Conservation (phyloP, 805 yeast species). For the Yarrowia sp. region DNA sequence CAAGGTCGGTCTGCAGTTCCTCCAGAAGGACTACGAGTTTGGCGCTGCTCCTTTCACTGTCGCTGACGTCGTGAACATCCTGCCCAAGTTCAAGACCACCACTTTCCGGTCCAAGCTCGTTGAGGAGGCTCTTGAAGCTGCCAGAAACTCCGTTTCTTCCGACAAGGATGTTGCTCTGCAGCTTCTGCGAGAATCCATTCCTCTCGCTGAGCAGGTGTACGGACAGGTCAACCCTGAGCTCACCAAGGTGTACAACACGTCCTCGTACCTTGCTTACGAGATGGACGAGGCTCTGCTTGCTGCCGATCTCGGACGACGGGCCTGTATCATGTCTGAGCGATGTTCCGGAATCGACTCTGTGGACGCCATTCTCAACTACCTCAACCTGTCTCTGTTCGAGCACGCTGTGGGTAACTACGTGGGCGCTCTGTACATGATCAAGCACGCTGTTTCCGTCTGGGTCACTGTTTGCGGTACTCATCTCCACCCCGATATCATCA, state of each 20-base stretch:
- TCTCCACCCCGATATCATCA: slow-evolving; percentile 65
- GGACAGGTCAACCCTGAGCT: slow-evolving; percentile 79
- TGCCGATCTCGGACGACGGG: slow-evolving; percentile 60
- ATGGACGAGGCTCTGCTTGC: slow-evolving; percentile 58
- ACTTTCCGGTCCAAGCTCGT: slow-evolving; percentile 63
- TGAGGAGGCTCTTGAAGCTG: slow-evolving; percentile 59
- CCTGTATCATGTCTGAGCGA: slow-evolving; percentile 75
- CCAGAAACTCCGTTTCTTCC: slow-evolving; percentile 35
- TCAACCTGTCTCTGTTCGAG: slow-evolving; percentile 75
- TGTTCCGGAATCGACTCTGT: slow-evolving; percentile 74
- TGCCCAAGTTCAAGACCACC: slow-evolving; percentile 75
- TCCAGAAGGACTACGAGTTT: slow-evolving; percentile 50
- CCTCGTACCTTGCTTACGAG: slow-evolving; percentile 67
- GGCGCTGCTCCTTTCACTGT: slow-evolving; percentile 47
- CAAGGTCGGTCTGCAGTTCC: slow-evolving; percentile 87
- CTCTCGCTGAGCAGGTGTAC: slow-evolving; percentile 76
- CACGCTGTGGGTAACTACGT: slow-evolving; percentile 54
- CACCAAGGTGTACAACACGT: slow-evolving; percentile 61
- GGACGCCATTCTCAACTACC: slow-evolving; percentile 67
- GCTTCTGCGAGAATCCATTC: slow-evolving; percentile 65
- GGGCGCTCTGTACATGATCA: slow-evolving; percentile 61
- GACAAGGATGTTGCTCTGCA: slow-evolving; percentile 54
- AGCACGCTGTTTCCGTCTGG: slow-evolving; percentile 61
- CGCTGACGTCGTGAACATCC: slow-evolving; percentile 64
- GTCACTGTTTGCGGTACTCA: slow-evolving; percentile 53